Conservation (phyloP, 2,329 filamentous ascomycete species). For the Verticillium klebahnii region DNA sequence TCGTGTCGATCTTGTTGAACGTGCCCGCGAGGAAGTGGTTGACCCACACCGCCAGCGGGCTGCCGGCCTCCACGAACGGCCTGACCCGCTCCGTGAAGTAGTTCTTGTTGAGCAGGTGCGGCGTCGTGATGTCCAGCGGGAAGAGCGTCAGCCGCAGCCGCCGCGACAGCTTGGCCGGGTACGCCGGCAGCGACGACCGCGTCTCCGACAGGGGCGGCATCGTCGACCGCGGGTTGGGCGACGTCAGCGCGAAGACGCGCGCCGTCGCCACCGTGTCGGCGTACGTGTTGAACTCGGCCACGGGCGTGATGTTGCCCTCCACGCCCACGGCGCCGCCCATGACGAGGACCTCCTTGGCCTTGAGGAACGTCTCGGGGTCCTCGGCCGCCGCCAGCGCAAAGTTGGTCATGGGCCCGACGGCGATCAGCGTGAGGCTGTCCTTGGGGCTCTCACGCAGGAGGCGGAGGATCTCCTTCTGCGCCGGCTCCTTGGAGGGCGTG, state of each 20-base stretch:
- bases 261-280: constrained; percentile 79
- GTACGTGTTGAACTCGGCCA: constrained; percentile 93
- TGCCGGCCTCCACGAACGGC: constrained; percentile 54
- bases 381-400: constrained; percentile 82
- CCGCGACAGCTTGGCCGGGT: constrained; percentile 60
- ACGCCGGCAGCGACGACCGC: constrained; percentile 49
- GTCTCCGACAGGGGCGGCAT: constrained; percentile 64
- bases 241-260: constrained; percentile 72
- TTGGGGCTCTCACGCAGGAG: constrained; percentile 76
- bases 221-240: constrained; percentile 67
- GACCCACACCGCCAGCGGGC: constrained; percentile 71
- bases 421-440: constrained; percentile 84
- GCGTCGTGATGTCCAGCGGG: constrained; percentile 72
- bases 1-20: constrained; percentile 62
- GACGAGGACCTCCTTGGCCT: constrained; percentile 84
- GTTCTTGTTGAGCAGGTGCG: constrained; percentile 60
- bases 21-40: constrained; percentile 67
- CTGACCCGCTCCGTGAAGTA: constrained; percentile 54
- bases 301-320: constrained; percentile 78
- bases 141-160: constrained; percentile 65
- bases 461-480: constrained; percentile 86
- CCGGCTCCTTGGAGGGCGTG: constrained; percentile 65
- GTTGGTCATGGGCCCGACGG: constrained; percentile 90
- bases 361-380: constrained; percentile 84
- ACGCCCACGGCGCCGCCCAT: constrained; percentile 87